Evolutionary conservation across 1,284 basidiomycete species (phyloP).

Genomic region (Ceratobasidium sp.): DNA sequence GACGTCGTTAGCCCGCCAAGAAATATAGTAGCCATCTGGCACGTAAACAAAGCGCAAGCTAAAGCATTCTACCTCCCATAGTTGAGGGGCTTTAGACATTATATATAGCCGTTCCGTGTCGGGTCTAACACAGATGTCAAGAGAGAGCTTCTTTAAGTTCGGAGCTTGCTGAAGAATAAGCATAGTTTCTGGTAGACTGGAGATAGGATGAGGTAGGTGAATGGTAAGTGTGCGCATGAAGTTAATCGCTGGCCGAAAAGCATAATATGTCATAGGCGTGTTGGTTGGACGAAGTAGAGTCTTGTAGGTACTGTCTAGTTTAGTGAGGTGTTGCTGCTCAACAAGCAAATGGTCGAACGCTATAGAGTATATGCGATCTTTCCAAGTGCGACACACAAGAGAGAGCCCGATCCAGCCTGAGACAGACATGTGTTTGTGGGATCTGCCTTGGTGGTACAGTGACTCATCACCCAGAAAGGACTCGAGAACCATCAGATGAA

Average conservation of each 20-base stretch:
- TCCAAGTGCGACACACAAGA: slow-evolving; percentile 11
- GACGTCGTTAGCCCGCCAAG: background rate
- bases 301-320: background rate
- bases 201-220: background rate
- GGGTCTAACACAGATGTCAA: background rate
- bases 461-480: background rate
- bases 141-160: background rate
- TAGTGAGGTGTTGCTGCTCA: background rate
- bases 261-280: background rate
- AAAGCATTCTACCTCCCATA: background rate
- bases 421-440: background rate
- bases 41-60: background rate
- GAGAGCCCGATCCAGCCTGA: slow-evolving; percentile 3
- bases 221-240: background rate
- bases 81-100: background rate
- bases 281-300: too few relatives aligned
- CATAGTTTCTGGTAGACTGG: background rate
- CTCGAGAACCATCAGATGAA: background rate
- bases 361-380: background rate
- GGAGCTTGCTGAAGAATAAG: background rate
- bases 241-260: background rate
- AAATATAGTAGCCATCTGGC: background rate
- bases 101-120: background rate
- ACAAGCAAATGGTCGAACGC: background rate
- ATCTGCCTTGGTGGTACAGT: background rate